Percentiles rank a stretch among this genome's conserved stretches.
Evolutionary conservation across 2,329 filamentous ascomycete species (phyloP).

Genomic region (Thielaviopsis ethacetica): DNA sequence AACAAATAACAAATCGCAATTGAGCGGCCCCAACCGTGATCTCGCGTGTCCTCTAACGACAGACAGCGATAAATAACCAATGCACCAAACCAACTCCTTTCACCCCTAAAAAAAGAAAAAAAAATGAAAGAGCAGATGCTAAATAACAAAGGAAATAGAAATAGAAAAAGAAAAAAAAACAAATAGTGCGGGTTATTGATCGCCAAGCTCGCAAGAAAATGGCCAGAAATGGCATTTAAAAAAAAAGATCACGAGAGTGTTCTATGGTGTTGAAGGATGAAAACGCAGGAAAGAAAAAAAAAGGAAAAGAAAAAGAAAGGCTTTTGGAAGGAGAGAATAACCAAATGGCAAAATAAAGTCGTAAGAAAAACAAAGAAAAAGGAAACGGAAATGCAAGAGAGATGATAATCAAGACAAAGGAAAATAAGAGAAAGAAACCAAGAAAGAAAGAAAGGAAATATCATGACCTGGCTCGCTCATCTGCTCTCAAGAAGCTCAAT

Average conservation of each 20-base stretch:
- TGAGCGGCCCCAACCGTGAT: no score
- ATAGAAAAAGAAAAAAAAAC: no score
- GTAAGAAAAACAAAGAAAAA: slow-evolving; percentile 1
- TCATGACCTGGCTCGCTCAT: neutral
- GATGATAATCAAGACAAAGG: neutral
- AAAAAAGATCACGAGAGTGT: neutral
- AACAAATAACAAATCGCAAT: no score
- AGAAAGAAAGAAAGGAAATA: neutral
- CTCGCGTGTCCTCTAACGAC: no score
- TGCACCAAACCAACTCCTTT: neutral
- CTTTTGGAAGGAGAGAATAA: neutral
- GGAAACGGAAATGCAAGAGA: neutral
- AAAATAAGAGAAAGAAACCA: neutral
- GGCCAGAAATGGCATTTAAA: neutral
- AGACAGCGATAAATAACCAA: no score
- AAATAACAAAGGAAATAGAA: neutral
- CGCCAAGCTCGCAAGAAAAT: neutral
- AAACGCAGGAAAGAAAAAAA: neutral
- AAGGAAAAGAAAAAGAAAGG: neutral
- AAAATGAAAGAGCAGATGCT: neutral
- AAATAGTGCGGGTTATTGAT: neutral
- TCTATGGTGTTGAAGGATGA: neutral
- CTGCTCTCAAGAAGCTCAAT: slow-evolving; percentile 39
- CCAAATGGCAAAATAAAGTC: no score
- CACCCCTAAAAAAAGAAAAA: neutral